These are phyloP conservation scores for Phytophthora sp. DNA, from an alignment of 352 stramenopile genomes.

Conservation along the genomic window DNA sequence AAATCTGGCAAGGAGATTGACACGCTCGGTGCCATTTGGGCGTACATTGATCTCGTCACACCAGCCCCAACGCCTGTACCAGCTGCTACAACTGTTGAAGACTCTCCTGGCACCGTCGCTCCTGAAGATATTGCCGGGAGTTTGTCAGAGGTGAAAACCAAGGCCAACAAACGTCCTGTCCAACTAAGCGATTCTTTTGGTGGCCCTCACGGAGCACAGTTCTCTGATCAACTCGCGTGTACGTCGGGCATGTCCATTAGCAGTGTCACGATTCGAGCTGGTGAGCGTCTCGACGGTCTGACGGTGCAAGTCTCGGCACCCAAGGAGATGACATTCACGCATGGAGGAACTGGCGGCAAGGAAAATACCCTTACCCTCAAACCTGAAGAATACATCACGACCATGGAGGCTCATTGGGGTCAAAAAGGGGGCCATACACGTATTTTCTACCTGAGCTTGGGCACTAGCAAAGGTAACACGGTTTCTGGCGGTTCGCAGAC, in stretches of 20 bases:
- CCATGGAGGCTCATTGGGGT: conserved; percentile 18
- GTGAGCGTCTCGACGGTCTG: conserved; percentile 35
- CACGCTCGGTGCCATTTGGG: conserved; percentile 27
- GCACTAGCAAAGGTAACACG: conserved; percentile 15
- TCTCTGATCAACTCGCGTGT: conserved; percentile 40
- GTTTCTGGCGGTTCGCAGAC: conserved; percentile 25
- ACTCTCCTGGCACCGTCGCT: conserved; percentile 22
- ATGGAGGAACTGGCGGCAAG: conserved; percentile 25
- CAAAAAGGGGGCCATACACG: conserved; percentile 12
- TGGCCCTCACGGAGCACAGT: conserved; percentile 48
- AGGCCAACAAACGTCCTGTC: conserved; percentile 22
- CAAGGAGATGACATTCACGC: conserved; percentile 27
- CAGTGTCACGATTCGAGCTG: conserved; percentile 24
- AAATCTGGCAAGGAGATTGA: conserved; percentile 28
- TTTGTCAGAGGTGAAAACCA: conserved; percentile 22
- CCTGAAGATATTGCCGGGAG: conserved; percentile 27
- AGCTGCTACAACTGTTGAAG: conserved; percentile 7
- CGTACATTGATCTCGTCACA: conserved; percentile 26
- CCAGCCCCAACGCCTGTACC: conserved; percentile 25
- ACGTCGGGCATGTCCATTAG: conserved; percentile 33
- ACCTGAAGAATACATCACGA: conserved; percentile 24
- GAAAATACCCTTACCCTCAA: conserved; percentile 17
- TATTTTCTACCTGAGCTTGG: conserved; percentile 27
- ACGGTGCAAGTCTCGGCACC: conserved; percentile 15
- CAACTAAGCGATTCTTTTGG: conserved; percentile 47